Evolutionary conservation across 2,329 filamentous ascomycete species (phyloP).

Genomic region (Xylaria sp.): DNA sequence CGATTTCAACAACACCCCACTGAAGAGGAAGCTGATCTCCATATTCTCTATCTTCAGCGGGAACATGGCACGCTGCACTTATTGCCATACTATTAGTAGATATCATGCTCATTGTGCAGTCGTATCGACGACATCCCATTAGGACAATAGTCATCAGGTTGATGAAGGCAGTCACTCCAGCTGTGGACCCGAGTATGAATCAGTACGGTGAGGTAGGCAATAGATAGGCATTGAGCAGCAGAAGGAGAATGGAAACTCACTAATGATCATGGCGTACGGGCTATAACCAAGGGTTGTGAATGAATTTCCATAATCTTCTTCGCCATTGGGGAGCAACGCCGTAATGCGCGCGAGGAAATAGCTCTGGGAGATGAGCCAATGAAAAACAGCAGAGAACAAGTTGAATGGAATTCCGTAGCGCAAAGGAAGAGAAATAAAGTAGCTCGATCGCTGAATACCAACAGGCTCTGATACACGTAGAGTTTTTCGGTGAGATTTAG

Average conservation of each 20-base stretch:
- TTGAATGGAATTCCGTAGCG: slow-evolving; percentile 56
- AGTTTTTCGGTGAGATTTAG: slow-evolving; percentile 45
- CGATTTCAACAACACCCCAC: slow-evolving; percentile 45
- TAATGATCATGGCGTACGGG: slow-evolving; percentile 45
- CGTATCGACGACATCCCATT: slow-evolving; percentile 45
- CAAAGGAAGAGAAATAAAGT: slow-evolving; percentile 58
- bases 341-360: slow-evolving; percentile 56
- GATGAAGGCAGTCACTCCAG: slow-evolving; percentile 31
- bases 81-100: slow-evolving; percentile 49
- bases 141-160: slow-evolving; percentile 35
- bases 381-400: slow-evolving; percentile 51
- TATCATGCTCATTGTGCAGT: slow-evolving; percentile 49
- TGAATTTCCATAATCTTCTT: slow-evolving; percentile 41
- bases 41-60: slow-evolving; percentile 38
- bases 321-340: slow-evolving; percentile 42
- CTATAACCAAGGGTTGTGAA: slow-evolving; percentile 50
- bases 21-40: slow-evolving; percentile 44
- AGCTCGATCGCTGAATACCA: slow-evolving; percentile 55
- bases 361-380: slow-evolving; percentile 61
- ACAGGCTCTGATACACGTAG: slow-evolving; percentile 56
- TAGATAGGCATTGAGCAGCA: not conserved
- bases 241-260: slow-evolving; percentile 15
- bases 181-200: slow-evolving; percentile 20
- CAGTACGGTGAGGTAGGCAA: not conserved
- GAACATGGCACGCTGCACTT: slow-evolving; percentile 47